phyloP scores from a whole-genome alignment of 1,284 basidiomycete genomes.

The Cutaneotrichosporon sp. region DNA sequence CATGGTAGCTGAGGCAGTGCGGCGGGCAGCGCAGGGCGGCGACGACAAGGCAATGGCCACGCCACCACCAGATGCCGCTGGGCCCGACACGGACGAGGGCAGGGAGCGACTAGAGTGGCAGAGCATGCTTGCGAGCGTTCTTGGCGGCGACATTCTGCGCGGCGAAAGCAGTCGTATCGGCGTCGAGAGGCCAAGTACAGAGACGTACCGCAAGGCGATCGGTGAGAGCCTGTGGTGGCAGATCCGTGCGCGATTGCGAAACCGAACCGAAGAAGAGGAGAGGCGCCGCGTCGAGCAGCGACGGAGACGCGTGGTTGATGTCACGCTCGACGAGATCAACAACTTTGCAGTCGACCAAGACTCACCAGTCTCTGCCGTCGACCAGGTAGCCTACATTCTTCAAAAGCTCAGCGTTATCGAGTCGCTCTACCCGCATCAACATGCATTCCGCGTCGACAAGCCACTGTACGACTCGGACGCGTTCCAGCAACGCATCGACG shows the following conservation, averaged over 20 bases:
- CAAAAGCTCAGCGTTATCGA: slow-evolving; percentile 75
- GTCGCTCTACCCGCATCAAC: slow-evolving; percentile 78
- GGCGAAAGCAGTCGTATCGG: slow-evolving; percentile 83
- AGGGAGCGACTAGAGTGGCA: slow-evolving; percentile 88
- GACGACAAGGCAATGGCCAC: slow-evolving; percentile 12
- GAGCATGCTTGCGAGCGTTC: slow-evolving; percentile 83
- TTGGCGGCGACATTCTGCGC: slow-evolving; percentile 86
- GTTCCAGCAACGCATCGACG: slow-evolving; percentile 74
- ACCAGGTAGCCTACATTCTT: slow-evolving; percentile 68
- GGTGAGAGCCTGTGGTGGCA: slow-evolving; percentile 77
- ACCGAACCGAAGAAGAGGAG: slow-evolving; percentile 76
- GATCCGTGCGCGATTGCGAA: slow-evolving; percentile 78
- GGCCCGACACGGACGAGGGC: slow-evolving; percentile 54
- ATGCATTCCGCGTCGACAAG: slow-evolving; percentile 73
- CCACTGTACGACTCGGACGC: slow-evolving; percentile 60
- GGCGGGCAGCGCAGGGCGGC: slow-evolving; percentile 6
- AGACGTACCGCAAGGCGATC: slow-evolving; percentile 61
- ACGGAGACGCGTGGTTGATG: slow-evolving; percentile 70
- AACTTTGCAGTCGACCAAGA: slow-evolving; percentile 55
- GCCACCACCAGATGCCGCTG: slow-evolving; percentile 15
- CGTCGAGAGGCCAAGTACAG: slow-evolving; percentile 62
- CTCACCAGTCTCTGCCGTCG: slow-evolving; percentile 54
- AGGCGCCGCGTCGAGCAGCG: slow-evolving; percentile 73
- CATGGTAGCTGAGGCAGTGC: slow-evolving; percentile 15
- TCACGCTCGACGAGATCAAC: slow-evolving; percentile 75